phyloP scores from a whole-genome alignment of 2,329 filamentous ascomycete species.

The Lachnellula occidentalis region DNA sequence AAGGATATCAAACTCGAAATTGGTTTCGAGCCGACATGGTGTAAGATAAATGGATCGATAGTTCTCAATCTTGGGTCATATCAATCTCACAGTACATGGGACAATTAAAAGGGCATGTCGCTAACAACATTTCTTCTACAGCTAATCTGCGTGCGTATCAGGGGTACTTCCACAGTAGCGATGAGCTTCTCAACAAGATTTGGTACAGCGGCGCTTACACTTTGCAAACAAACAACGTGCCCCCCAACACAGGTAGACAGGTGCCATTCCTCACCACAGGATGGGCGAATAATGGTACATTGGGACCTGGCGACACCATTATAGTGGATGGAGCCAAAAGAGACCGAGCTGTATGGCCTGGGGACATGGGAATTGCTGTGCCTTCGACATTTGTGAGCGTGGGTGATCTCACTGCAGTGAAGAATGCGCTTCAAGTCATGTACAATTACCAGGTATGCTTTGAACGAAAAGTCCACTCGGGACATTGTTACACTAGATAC shows the following conservation, averaged over 20 bases:
- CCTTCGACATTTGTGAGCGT: constrained; percentile 48
- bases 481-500: constrained; percentile 13
- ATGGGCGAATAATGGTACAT: constrained; percentile 35
- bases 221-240: constrained; percentile 29
- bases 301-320: constrained; percentile 28
- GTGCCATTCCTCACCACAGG: constrained; percentile 27
- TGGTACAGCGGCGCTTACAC: constrained; percentile 48
- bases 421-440: constrained; percentile 34
- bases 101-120: background rate
- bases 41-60: background rate
- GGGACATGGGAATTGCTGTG: constrained; percentile 53
- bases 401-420: constrained; percentile 45
- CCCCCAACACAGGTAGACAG: constrained; percentile 30
- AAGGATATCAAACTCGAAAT: constrained; percentile 33
- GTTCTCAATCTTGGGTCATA: background rate
- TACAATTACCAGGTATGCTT: constrained; percentile 43
- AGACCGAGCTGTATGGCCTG: constrained; percentile 55
- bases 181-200: constrained; percentile 46
- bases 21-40: constrained; percentile 40
- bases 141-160: constrained; percentile 41
- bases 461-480: too few species aligned
- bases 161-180: constrained; percentile 47
- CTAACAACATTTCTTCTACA: background rate
- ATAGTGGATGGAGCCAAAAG: constrained; percentile 51
- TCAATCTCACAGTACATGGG: background rate